Evolutionary conservation across 2,329 filamentous ascomycete species (phyloP), one percentile per base, ranked within the genome.

Genomic region (Ascochyta lentis): DNA sequence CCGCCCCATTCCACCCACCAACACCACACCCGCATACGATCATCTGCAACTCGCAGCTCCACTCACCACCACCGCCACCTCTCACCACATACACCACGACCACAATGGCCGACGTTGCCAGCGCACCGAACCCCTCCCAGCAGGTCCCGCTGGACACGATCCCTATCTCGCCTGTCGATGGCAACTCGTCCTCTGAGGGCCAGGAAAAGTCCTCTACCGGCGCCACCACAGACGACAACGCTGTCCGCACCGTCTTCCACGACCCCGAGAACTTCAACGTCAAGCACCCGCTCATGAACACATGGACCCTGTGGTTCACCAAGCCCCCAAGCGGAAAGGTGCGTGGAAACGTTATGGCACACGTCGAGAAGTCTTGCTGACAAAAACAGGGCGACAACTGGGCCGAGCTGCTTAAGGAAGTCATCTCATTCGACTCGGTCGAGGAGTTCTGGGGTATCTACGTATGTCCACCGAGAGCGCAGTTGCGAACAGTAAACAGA

Each of bases 381-480:
- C 56, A 58, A 55, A 6, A 45, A 19, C 65, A 96, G 92, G 92
- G 92, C 64, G 92, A 98, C 79, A 97, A 97, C 84, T 99, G 96
- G 95, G 96, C 96, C 67, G 95, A 99, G 76, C 83, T 98, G 60
- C 82, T 99, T 61, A 99, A 99, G 82, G 92, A 99, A 78, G 94
- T 99, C 69, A 97, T 99, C 73, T 97, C 92, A 54, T 98, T 99
- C 73, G 92, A 96, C 81, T 96, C 93, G 3, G 95, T 99, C 24
- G 95, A 99, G 81, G 96, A 99, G 78, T 99, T 99, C 80, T 99
- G 95, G 95, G 95, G 95, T 57, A 91, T 99, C 76, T 98, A 98
- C 79, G 96, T 99, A 85, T 77, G 93, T 83, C 23, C 16, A 27
- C 43, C 24, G 24, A 26, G 4, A 31, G 12, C 19, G 44, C 23